These are phyloP conservation scores for Micractinium sp. DNA, from an alignment of 139 green algal genomes.

Conservation along the genomic window DNA sequence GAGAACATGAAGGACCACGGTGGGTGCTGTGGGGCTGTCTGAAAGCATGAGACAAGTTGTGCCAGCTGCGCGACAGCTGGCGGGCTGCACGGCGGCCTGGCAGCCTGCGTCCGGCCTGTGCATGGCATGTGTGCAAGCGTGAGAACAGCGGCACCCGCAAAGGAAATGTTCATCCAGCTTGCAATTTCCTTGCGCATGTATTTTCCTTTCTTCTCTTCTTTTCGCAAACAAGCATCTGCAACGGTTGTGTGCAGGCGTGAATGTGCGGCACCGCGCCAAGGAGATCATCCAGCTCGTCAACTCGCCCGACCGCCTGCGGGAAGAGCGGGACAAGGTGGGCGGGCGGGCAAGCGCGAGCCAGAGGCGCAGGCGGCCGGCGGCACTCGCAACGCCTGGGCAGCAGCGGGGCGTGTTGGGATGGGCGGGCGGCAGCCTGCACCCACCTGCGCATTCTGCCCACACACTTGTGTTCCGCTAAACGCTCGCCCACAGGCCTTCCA, in stretches of 20 bases:
- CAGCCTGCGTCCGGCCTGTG: neutral
- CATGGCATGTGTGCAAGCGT: too few relatives aligned
- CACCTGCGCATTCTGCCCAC: too few relatives aligned
- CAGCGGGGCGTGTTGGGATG: too few relatives aligned
- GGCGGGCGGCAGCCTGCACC: too few relatives aligned
- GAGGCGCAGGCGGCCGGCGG: too few relatives aligned
- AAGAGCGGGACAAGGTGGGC: constrained; percentile 77
- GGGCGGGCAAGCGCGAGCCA: neutral
- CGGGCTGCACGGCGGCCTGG: neutral
- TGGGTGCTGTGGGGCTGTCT: neutral
- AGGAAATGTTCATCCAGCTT: too few relatives aligned
- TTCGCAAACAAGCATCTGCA: too few relatives aligned
- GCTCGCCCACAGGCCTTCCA: neutral
- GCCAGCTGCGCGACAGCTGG: neutral
- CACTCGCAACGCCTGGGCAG: too few relatives aligned
- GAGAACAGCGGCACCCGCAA: too few relatives aligned
- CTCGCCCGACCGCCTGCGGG: constrained; percentile 61
- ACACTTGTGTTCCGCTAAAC: too few relatives aligned
- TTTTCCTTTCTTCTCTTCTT: neutral
- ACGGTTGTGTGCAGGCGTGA: constrained; percentile 48
- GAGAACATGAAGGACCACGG: constrained; percentile 72
- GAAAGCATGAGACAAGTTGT: too few relatives aligned
- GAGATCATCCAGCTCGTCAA: constrained; percentile 74
- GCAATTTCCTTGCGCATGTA: too few relatives aligned
- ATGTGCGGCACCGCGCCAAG: constrained; percentile 88